These are phyloP conservation scores for Neurospora sp. DNA, from an alignment of 495 filamentous ascomycete species.

Conservation along the genomic window DNA sequence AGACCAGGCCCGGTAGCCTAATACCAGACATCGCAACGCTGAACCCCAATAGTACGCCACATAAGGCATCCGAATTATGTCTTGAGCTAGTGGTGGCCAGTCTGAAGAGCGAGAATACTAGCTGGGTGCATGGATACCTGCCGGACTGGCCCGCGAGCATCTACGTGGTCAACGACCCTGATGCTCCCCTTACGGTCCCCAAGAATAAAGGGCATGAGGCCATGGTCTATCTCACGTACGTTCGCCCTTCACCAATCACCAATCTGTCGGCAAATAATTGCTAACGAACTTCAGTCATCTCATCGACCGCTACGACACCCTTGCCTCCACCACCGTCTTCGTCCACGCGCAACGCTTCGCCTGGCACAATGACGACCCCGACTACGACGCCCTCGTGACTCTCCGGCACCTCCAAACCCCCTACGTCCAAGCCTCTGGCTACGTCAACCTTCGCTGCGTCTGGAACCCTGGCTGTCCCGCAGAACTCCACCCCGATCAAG, in stretches of 20 bases:
- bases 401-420: conserved; percentile 44
- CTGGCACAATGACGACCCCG: conserved; percentile 55
- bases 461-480: conserved; percentile 52
- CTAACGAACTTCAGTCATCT: conserved; percentile 44
- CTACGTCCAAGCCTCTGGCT: conserved; percentile 46
- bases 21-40: background rate
- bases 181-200: conserved; percentile 32
- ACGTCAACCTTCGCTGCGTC: conserved; percentile 57
- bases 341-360: conserved; percentile 51
- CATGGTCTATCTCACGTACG: conserved; percentile 51
- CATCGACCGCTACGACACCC: conserved; percentile 53
- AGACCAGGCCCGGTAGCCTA: background rate
- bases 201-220: conserved; percentile 53
- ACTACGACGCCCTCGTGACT: conserved; percentile 37
- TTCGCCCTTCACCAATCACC: conserved; percentile 23
- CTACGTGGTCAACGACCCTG: conserved; percentile 40
- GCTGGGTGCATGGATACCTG: conserved; percentile 26
- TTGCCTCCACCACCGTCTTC: conserved; percentile 51
- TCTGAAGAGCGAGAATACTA: conserved; percentile 20
- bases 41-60: background rate
- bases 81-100: conserved; percentile 29
- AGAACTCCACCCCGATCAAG: conserved; percentile 38
- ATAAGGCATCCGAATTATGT: too few relatives aligned
- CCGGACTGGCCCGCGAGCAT: conserved; percentile 33
- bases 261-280: conserved; percentile 19